A percentile compares a stretch with the other conserved stretches of the same genome.
Evolutionary conservation across 2,329 filamentous ascomycete species (phyloP).

Genomic region (Fusarium heterosporum): DNA sequence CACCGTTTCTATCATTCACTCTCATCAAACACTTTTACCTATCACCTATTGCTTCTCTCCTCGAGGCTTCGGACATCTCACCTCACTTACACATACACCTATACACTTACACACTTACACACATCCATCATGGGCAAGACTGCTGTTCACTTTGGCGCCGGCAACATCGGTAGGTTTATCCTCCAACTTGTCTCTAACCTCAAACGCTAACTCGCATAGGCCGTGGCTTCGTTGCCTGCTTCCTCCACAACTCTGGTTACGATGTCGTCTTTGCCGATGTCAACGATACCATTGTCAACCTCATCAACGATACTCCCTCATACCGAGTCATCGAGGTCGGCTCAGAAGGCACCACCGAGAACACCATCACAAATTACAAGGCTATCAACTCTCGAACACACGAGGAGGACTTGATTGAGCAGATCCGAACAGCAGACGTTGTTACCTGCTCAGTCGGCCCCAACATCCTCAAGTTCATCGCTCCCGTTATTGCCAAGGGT

Average conservation of each 20-base stretch:
- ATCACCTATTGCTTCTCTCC: neutral
- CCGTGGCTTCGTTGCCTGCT: constrained; percentile 88
- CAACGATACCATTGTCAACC: constrained; percentile 82
- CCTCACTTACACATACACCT: neutral
- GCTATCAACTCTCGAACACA: constrained; percentile 95
- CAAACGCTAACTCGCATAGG: constrained; percentile 50
- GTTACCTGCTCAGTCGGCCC: constrained; percentile 98
- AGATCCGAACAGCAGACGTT: constrained; percentile 87
- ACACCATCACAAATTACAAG: constrained; percentile 92
- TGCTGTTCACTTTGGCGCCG: constrained; percentile 86
- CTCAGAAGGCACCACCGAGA: constrained; percentile 81
- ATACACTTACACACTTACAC: neutral
- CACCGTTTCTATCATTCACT: constrained; percentile 33
- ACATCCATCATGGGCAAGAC: constrained; percentile 64
- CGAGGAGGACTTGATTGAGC: constrained; percentile 82
- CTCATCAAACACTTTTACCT: constrained; percentile 3
- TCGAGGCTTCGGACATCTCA: neutral
- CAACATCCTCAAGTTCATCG: constrained; percentile 96
- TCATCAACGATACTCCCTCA: constrained; percentile 77
- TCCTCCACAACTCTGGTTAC: constrained; percentile 94
- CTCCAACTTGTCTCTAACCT: neutral
- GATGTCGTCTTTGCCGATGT: constrained; percentile 98
- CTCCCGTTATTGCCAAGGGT: constrained; percentile 93
- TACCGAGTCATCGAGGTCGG: constrained; percentile 97
- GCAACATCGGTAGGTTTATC: constrained; percentile 75